Base-by-base conservation (phyloP, 306 rosid species). In the Hylodesmum podocarpum region DNA sequence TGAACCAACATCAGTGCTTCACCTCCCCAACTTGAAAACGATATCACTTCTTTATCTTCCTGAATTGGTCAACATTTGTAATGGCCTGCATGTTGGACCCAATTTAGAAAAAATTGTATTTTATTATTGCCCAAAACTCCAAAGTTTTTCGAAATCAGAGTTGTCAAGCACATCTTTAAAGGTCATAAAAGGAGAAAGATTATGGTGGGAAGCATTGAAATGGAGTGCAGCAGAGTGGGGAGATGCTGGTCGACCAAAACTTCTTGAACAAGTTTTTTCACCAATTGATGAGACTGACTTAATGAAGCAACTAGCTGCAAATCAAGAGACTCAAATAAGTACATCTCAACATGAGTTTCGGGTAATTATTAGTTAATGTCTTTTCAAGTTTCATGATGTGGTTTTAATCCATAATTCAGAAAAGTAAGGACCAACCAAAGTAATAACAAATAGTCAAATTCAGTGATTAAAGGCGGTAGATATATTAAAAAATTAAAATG, bases 41-140 rank as follows among this genome's bases (percentile, higher is more conserved):
- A 4, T 75, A 8, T 13, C 18, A 0, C 73, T 75, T 36, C 61
- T 57, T 2, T 41, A 49, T 54, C 64, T 81, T 22, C 72, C 59
- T 1, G 46, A 29, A 19, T 41, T 80, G 46, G 9, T 22, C 8
- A 72, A 27, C 70, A 80, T 80, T 43, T 80, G 72, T 9, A 53
- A 10, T 28, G 79, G 69, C 18, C 15, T 73, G 13, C 22, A 9
- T 13, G 59, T 53, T 41, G 79, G 41, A 1, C 62, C 6, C 0
- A 4, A 2, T 1, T 64, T 80, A 41, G 40, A 65, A 31, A 6
- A 46, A 18, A n/a, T 80, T 2, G 73, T 58, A 41, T 18, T 73
- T n/a, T 80, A 73, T 72, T 8, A 54, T 12, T 80, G 84, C 14
- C 75, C 79, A 6, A 66, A 73, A 14, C 79, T 80, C 27, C 16